These are phyloP conservation scores for Phaffomyces opuntiae DNA, from an alignment of 805 yeast genomes.

Conservation along the genomic window DNA sequence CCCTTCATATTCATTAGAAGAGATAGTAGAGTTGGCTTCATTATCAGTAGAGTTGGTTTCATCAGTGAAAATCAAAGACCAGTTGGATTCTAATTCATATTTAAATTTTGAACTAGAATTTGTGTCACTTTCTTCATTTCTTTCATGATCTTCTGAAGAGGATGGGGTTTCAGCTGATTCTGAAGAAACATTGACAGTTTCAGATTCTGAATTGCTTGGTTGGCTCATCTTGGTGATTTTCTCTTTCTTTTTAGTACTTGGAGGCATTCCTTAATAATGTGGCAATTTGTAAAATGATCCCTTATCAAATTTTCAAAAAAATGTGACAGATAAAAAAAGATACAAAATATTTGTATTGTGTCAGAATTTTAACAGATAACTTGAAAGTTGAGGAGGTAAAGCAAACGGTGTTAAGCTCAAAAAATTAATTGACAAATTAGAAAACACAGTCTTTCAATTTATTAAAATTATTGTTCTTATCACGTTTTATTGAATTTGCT, in stretches of 20 bases:
- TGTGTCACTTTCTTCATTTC: conserved; percentile 2
- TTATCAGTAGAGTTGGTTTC: conserved; percentile 23
- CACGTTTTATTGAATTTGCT: no score
- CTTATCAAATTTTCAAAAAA: not conserved
- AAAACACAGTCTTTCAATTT: no score
- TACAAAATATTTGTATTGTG: not conserved
- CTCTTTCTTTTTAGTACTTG: not conserved
- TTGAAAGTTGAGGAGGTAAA: no score
- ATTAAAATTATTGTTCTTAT: no score
- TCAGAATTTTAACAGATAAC: not conserved
- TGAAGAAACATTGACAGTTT: not conserved
- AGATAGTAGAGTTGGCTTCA: conserved; percentile 19
- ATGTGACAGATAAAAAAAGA: not conserved
- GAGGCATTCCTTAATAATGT: not conserved
- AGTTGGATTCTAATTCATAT: conserved; percentile 19
- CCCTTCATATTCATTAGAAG: conserved; percentile 14
- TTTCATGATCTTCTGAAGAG: not conserved
- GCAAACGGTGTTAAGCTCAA: no score
- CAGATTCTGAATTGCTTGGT: not conserved
- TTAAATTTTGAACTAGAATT: conserved; percentile 8
- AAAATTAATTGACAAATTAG: no score
- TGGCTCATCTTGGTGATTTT: no score
- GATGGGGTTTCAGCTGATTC: not conserved
- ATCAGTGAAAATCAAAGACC: conserved; percentile 25
- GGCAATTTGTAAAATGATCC: not conserved